A percentile compares a stretch with the other conserved stretches of the same genome.
Evolutionary conservation across 306 rosid species (phyloP).

Genomic region (Boehmeria nivea): DNA sequence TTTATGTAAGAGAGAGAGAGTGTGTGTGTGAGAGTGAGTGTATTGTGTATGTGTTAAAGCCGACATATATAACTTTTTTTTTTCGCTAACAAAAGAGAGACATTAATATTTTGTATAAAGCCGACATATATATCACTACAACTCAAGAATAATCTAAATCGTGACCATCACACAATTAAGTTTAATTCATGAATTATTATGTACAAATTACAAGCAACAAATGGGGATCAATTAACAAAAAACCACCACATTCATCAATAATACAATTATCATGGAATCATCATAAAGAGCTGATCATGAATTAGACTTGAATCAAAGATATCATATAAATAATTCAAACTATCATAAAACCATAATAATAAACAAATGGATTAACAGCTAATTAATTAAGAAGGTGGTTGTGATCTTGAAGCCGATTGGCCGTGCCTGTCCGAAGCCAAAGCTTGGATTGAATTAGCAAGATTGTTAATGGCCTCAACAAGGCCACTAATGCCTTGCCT

Average conservation of each 20-base stretch:
- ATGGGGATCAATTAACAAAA: slow-evolving; percentile 8
- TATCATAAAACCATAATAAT: slow-evolving; percentile 4
- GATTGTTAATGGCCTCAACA: slow-evolving; percentile 42
- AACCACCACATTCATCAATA: slow-evolving; percentile 7
- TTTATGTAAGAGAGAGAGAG: no score
- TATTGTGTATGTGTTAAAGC: no score
- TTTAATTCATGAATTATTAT: slow-evolving; percentile 18
- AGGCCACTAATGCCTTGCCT: slow-evolving; percentile 41
- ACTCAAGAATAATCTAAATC: not conserved
- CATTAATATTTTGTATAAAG: no score
- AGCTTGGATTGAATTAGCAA: slow-evolving; percentile 36
- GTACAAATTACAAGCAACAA: slow-evolving; percentile 12
- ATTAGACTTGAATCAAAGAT: not conserved
- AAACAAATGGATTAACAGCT: no score
- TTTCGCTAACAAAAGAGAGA: no score
- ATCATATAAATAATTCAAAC: slow-evolving; percentile 2
- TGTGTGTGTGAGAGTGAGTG: no score
- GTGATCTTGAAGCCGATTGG: no score
- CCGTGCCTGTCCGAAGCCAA: slow-evolving; percentile 33
- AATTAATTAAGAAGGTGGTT: slow-evolving; percentile 7
- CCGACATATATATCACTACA: no score
- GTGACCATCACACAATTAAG: not conserved
- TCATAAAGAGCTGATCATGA: no score
- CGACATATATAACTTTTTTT: no score
- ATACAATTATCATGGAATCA: not conserved